phyloP scores from a whole-genome alignment of 257 asterid genomes.

The Plantago ovata region DNA sequence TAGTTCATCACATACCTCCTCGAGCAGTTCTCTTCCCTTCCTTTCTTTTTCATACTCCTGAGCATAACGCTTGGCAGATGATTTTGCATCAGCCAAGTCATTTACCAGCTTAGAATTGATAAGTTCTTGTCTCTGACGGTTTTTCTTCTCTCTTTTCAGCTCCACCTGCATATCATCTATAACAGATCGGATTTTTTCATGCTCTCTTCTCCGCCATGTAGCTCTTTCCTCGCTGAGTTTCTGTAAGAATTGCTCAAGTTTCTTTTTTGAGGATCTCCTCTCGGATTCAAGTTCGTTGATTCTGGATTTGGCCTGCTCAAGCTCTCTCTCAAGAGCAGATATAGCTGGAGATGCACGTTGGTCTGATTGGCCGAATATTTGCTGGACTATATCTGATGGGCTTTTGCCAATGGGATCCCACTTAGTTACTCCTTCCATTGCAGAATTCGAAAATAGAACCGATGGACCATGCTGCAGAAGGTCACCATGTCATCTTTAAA shows the following conservation, averaged over 20 bases:
- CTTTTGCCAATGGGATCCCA: constrained; percentile 56
- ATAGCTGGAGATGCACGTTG: constrained; percentile 27
- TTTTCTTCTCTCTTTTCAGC: constrained; percentile 49
- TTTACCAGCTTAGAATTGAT: constrained; percentile 55
- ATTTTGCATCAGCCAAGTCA: constrained; percentile 47
- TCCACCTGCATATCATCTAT: constrained; percentile 53
- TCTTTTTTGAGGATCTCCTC: constrained; percentile 57
- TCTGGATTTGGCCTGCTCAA: constrained; percentile 51
- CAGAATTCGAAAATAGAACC: constrained; percentile 35
- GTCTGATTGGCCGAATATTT: constrained; percentile 27
- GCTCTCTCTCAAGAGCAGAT: constrained; percentile 48
- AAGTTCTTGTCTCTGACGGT: constrained; percentile 50
- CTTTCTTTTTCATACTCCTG: constrained; percentile 62
- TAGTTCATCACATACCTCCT: constrained; percentile 69
- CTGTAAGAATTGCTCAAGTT: constrained; percentile 55
- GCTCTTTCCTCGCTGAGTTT: constrained; percentile 62
- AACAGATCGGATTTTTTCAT: constrained; percentile 54
- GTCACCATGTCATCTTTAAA: not conserved
- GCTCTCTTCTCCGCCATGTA: constrained; percentile 60
- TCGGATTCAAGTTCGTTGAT: constrained; percentile 53
- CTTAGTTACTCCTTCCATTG: constrained; percentile 65
- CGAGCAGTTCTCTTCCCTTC: constrained; percentile 50
- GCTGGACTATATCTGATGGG: constrained; percentile 29
- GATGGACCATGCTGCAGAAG: constrained; percentile 38
- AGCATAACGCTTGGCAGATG: constrained; percentile 43